phyloP scores from a whole-genome alignment of 2,329 filamentous ascomycete species.

The Stagonosporopsis rhizophila region DNA sequence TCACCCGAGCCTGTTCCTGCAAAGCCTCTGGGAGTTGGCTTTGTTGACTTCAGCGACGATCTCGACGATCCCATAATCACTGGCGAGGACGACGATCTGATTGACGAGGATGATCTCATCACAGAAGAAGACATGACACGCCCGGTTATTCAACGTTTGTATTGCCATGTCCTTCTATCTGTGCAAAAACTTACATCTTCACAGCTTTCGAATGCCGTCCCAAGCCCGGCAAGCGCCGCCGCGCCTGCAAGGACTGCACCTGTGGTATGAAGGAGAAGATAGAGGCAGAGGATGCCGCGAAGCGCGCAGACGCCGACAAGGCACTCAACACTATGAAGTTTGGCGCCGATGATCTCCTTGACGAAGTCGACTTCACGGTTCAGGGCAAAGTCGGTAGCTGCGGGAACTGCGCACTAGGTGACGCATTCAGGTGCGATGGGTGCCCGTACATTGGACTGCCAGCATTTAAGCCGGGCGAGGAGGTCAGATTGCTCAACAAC shows the following conservation, averaged over 20 bases:
- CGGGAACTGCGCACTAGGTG: slow-evolving; percentile 90
- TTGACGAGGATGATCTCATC: slow-evolving; percentile 88
- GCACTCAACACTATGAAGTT: slow-evolving; percentile 73
- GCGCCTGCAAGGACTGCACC: slow-evolving; percentile 97
- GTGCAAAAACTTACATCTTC: slow-evolving; percentile 16
- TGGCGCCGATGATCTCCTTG: slow-evolving; percentile 73
- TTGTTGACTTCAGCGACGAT: slow-evolving; percentile 71
- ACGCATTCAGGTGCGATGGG: slow-evolving; percentile 71
- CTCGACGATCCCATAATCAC: slow-evolving; percentile 61
- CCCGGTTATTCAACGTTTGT: slow-evolving; percentile 81
- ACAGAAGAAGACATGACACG: slow-evolving; percentile 82
- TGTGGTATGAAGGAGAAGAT: slow-evolving; percentile 88
- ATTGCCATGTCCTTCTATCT: slow-evolving; percentile 4
- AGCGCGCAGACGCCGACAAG: slow-evolving; percentile 69
- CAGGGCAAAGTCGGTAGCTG: slow-evolving; percentile 95
- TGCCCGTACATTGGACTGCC: slow-evolving; percentile 91
- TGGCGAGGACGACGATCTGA: slow-evolving; percentile 78
- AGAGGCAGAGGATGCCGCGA: slow-evolving; percentile 80
- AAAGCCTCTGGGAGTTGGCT: slow-evolving; percentile 46
- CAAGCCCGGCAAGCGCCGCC: slow-evolving; percentile 84
- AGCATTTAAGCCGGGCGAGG: slow-evolving; percentile 95
- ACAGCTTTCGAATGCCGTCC: slow-evolving; percentile 85
- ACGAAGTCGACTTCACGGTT: slow-evolving; percentile 96
- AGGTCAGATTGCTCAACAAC: slow-evolving; percentile 86
- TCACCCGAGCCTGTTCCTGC: slow-evolving; percentile 43